A percentile compares a stretch with the other conserved stretches of the same genome.
Evolutionary conservation across 768 basidiomycete species (phyloP).

Genomic region (Boletus rubropictus): DNA sequence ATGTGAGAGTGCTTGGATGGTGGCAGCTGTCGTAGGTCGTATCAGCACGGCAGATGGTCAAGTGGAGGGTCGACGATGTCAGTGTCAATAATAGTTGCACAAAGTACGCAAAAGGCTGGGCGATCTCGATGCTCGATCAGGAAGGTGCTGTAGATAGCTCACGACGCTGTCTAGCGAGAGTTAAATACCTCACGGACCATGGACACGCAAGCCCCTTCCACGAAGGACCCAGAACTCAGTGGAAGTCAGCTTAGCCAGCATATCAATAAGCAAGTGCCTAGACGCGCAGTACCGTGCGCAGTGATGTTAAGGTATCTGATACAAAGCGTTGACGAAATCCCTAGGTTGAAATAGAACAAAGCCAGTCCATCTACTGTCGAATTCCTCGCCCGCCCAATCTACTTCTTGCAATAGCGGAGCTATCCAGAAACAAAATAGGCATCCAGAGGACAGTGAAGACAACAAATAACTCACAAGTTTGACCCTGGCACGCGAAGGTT

Average conservation of each 20-base stretch:
- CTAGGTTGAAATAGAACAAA: neutral
- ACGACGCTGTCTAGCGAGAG: neutral
- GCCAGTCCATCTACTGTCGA: constrained; percentile 21
- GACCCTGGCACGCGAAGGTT: constrained; percentile 65
- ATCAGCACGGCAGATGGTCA: constrained; percentile 4
- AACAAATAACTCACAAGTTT: constrained; percentile 51
- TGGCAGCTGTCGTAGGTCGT: neutral
- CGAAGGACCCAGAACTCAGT: constrained; percentile 21
- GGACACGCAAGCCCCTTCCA: constrained; percentile 17
- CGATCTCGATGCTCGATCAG: constrained; percentile 20
- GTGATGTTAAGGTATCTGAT: constrained; percentile 5
- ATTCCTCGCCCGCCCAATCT: constrained; percentile 23
- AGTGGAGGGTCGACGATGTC: neutral
- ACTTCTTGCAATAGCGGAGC: constrained; percentile 35
- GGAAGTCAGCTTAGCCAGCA: constrained; percentile 13
- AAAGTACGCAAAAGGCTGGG: neutral
- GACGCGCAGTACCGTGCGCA: constrained; percentile 1
- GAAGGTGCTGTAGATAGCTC: constrained; percentile 18
- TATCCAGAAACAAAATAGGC: constrained; percentile 9
- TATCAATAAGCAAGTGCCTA: constrained; percentile 11
- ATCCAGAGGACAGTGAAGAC: neutral
- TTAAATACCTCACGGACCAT: constrained; percentile 13
- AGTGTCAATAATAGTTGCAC: neutral
- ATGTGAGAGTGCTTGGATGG: neutral
- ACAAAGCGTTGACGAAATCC: neutral